Conservation (phyloP, 192 early-diverging fungal genomes). For the Paraglomus occultum region DNA sequence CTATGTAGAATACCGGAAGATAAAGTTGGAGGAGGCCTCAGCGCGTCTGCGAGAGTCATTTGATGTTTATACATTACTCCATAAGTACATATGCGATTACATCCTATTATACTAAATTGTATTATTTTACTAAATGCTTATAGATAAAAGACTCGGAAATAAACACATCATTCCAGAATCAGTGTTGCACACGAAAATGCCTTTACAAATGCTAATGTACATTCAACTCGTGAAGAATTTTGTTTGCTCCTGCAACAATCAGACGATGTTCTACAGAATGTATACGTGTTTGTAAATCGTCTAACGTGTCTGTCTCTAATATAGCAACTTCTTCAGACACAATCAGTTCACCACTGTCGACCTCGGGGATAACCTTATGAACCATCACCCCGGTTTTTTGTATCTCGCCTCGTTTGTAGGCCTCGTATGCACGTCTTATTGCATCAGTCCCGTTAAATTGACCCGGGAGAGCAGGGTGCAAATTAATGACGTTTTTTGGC, state of each 20-base stretch:
- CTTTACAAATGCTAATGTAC: too few relatives aligned
- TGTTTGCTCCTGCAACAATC: conserved; percentile 73
- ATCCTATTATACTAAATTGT: too few relatives aligned
- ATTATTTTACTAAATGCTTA: too few relatives aligned
- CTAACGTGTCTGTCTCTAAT: conserved; percentile 69
- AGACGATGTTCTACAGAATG: conserved; percentile 87
- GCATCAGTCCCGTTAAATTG: conserved; percentile 97
- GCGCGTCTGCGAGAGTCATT: too few relatives aligned
- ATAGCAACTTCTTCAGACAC: conserved; percentile 78
- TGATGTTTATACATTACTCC: too few relatives aligned
- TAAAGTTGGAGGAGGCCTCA: too few relatives aligned
- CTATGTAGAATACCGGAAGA: too few relatives aligned
- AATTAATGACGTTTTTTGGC: conserved; percentile 77
- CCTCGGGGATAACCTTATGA: conserved; percentile 93
- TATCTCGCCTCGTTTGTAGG: conserved; percentile 74
- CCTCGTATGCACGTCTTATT: conserved; percentile 92
- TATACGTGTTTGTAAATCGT: conserved; percentile 83
- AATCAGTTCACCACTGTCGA: conserved; percentile 93
- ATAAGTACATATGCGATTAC: too few relatives aligned
- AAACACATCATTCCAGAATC: too few relatives aligned
- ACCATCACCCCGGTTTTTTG: conserved; percentile 83
- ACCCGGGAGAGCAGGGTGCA: conserved; percentile 96
- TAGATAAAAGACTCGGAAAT: too few relatives aligned
- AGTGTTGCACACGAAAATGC: too few relatives aligned
- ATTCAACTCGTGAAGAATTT: conserved; percentile 45